Evolutionary conservation across 2,329 filamentous ascomycete genomes (phyloP).

Genomic region (Fragosphaeria purpurea): DNA sequence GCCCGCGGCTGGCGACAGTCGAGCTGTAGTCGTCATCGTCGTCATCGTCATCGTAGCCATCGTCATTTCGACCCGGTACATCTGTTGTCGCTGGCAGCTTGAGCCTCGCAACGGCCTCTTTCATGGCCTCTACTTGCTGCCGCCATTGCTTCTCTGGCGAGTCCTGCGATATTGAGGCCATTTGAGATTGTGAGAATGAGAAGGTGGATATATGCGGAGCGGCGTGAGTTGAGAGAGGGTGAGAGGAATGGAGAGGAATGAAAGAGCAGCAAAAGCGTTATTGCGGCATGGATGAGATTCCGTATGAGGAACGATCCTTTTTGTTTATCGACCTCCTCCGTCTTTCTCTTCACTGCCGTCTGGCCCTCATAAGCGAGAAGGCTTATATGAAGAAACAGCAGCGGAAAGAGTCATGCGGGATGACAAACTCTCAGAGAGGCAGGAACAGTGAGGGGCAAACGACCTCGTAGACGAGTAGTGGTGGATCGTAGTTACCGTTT

Average conservation of each 20-base stretch:
- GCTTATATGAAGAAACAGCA: not conserved
- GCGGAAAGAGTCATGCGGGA: slow-evolving; percentile 9
- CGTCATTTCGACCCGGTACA: slow-evolving; percentile 20
- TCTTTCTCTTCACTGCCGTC: too few relatives aligned
- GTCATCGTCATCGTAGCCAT: slow-evolving; percentile 39
- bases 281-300: too few relatives aligned
- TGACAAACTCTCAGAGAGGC: slow-evolving; percentile 7
- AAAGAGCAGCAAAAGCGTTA: too few relatives aligned
- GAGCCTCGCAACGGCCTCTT: slow-evolving; percentile 67
- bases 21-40: slow-evolving; percentile 55
- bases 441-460: slow-evolving; percentile 1
- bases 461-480: not conserved
- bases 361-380: not conserved
- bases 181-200: not conserved
- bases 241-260: not conserved
- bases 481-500: slow-evolving; percentile 1
- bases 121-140: slow-evolving; percentile 76
- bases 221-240: not conserved
- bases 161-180: slow-evolving; percentile 3
- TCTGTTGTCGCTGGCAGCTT: slow-evolving; percentile 31
- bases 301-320: too few relatives aligned
- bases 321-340: too few relatives aligned
- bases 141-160: slow-evolving; percentile 55
- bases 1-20: slow-evolving; percentile 40
- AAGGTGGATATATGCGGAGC: not conserved